Conservation (phyloP, 2,329 filamentous ascomycete species). For the Fusarium incarnatum region DNA sequence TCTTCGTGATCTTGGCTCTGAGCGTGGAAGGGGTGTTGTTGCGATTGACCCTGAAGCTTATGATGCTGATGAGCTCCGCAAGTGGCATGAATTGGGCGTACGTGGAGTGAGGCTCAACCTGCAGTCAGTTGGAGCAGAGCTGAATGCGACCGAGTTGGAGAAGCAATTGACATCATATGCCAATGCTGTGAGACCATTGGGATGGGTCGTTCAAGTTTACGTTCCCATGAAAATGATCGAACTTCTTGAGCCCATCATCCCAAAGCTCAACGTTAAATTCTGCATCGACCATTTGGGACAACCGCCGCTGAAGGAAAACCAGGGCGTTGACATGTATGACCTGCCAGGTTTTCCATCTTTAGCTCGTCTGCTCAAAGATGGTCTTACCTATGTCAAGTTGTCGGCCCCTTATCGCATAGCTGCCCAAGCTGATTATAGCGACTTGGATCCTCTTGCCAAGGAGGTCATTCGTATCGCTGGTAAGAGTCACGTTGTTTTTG, state of each 20-base stretch:
- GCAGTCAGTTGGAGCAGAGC: slow-evolving; percentile 61
- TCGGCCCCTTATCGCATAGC: slow-evolving; percentile 69
- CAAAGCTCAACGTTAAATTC: slow-evolving; percentile 61
- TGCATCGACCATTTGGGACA: slow-evolving; percentile 71
- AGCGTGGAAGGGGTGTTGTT: slow-evolving; percentile 65
- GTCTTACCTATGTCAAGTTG: slow-evolving; percentile 67
- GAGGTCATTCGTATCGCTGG: slow-evolving; percentile 60
- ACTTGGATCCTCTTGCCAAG: slow-evolving; percentile 60
- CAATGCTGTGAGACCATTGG: slow-evolving; percentile 59
- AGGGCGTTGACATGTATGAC: slow-evolving; percentile 41
- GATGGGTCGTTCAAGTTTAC: slow-evolving; percentile 71
- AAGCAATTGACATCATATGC: slow-evolving; percentile 60
- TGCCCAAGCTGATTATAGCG: slow-evolving; percentile 55
- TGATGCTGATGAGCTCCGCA: slow-evolving; percentile 52
- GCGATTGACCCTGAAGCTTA: slow-evolving; percentile 62
- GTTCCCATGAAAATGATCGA: slow-evolving; percentile 63
- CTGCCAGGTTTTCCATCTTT: slow-evolving; percentile 53
- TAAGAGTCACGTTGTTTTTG: slow-evolving; percentile 63
- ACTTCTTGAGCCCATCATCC: slow-evolving; percentile 61
- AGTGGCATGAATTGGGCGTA: slow-evolving; percentile 69
- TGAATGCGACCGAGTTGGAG: slow-evolving; percentile 56
- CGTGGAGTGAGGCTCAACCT: slow-evolving; percentile 70
- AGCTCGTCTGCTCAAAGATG: slow-evolving; percentile 58
- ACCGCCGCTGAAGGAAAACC: slow-evolving; percentile 53
- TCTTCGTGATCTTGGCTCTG: slow-evolving; percentile 60